These are phyloP conservation scores for Niveomyces coronatus DNA, from an alignment of 2,329 filamentous ascomycete genomes.

Conservation along the genomic window DNA sequence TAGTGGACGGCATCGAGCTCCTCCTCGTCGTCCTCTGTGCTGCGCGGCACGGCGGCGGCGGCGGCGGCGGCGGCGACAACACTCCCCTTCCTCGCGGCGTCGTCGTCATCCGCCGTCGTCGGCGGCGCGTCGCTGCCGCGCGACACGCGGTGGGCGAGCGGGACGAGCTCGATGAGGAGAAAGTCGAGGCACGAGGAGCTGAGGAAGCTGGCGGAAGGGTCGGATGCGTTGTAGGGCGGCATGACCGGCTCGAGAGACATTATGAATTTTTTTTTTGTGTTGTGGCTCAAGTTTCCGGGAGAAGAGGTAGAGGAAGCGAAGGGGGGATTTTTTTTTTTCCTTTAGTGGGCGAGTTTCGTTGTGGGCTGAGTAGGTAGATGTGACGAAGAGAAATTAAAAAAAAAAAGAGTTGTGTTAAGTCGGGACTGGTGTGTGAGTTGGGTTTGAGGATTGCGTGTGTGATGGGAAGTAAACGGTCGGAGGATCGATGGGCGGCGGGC, in stretches of 20 bases:
- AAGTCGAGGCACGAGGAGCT: conserved; percentile 84
- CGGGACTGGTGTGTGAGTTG: neutral
- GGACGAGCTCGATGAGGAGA: conserved; percentile 91
- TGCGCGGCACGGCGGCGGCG: conserved; percentile 4
- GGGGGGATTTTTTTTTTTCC: no score
- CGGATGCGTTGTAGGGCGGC: conserved; percentile 59
- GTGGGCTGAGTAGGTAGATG: no score
- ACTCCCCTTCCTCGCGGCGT: conserved; percentile 7
- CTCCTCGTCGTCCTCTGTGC: conserved; percentile 58
- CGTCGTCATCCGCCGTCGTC: conserved; percentile 28
- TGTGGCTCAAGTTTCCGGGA: no score
- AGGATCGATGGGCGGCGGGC: neutral
- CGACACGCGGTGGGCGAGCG: conserved; percentile 80
- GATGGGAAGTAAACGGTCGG: no score
- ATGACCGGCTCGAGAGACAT: conserved; percentile 68
- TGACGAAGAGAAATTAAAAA: neutral
- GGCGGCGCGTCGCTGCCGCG: conserved; percentile 58
- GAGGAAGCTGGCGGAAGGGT: conserved; percentile 67
- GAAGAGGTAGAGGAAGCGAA: neutral
- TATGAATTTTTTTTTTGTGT: conserved; percentile 4
- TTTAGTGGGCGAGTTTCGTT: no score
- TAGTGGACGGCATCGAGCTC: conserved; percentile 77
- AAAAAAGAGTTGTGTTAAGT: neutral
- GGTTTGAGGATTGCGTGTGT: neutral
- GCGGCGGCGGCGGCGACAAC: conserved; percentile 10